Evolutionary conservation across 2,329 filamentous ascomycete species (phyloP).

Genomic region (Exophiala sp.): DNA sequence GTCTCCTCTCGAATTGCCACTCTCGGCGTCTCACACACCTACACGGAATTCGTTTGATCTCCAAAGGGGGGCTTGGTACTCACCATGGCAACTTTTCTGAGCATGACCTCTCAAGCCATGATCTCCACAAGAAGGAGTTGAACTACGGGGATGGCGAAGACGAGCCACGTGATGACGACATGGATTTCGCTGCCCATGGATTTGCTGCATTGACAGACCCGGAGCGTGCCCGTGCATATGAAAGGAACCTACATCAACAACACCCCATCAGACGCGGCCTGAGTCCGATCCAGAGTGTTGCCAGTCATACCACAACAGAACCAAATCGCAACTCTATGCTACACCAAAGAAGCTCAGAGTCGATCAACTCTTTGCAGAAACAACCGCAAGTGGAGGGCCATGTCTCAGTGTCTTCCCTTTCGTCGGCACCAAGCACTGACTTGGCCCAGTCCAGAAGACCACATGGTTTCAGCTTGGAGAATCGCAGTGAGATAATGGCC

Average conservation of each 20-base stretch:
- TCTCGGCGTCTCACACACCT: constrained; percentile 57
- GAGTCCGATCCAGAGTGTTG: constrained; percentile 88
- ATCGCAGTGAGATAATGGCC: constrained; percentile 45
- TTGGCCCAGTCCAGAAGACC: constrained; percentile 47
- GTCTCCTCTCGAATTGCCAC: constrained; percentile 47
- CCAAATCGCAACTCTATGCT: constrained; percentile 53
- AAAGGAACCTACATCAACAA: constrained; percentile 58
- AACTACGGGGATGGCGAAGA: constrained; percentile 47
- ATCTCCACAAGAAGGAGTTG: constrained; percentile 34
- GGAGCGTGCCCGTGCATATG: constrained; percentile 32
- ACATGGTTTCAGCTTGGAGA: constrained; percentile 49
- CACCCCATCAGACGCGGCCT: constrained; percentile 64
- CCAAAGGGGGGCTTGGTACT: constrained; percentile 57
- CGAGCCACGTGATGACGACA: constrained; percentile 35
- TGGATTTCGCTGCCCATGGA: constrained; percentile 29
- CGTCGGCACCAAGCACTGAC: constrained; percentile 54
- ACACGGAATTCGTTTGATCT: constrained; percentile 45
- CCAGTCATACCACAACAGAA: constrained; percentile 68
- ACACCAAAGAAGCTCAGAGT: constrained; percentile 49
- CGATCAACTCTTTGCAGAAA: constrained; percentile 55
- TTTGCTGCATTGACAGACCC: constrained; percentile 36
- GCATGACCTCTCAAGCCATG: constrained; percentile 42
- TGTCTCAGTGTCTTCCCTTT: constrained; percentile 53
- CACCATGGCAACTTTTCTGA: constrained; percentile 57
- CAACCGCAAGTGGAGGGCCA: constrained; percentile 32